Base-by-base conservation (phyloP, 768 basidiomycete genomes). In the Coprinellus micaceus region DNA sequence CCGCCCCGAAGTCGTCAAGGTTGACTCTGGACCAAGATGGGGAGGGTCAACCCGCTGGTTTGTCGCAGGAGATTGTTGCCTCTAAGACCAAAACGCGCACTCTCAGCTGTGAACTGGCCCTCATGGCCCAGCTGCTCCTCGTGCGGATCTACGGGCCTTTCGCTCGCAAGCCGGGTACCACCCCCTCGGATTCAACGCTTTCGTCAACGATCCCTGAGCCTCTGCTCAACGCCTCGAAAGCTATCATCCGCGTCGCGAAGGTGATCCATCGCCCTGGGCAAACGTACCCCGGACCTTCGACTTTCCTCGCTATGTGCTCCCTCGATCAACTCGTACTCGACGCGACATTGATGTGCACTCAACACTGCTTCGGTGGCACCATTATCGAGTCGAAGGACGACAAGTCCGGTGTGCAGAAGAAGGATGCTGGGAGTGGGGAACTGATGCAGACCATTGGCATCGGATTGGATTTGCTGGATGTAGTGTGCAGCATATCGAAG, bases 101-200 rank as follows among this genome's bases (percentile, higher is more conserved):
- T 53, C 81, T 86, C 63, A 77, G 79, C 37, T 81, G 80, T 69
- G 83, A 88, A 60, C 69, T 90, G 46, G 76, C 78, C 1, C 78
- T 88, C 44, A 73, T 81, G 50, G 82, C 84, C 4, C 77, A 88
- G 60, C 70, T 82, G 37, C 65, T 91, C 52, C 73, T 88, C 53
- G 69, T 89, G 59, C 83, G 82, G 67, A 71, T 82, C 6, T 90
- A 86, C 65, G 64, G 83, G n/a, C 89, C 89, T 0, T 88, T 89
- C 68, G 9, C 28, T 3, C 28, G 10, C 40, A 13, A 13, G 13
- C 33, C 7, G 13, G 7, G 7, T 33, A 6, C 33, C 13, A 33
- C 33, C 13, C 10, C n/a, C 40, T 43, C 40, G 7, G 9, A 9
- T 37, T 9, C 36, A 9, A 15, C 40, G 15, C 5, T 17, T 15